Percentiles rank a stretch among this genome's conserved stretches.
Evolutionary conservation across 495 filamentous ascomycete genomes (phyloP).

Genomic region (Penicillium herquei): DNA sequence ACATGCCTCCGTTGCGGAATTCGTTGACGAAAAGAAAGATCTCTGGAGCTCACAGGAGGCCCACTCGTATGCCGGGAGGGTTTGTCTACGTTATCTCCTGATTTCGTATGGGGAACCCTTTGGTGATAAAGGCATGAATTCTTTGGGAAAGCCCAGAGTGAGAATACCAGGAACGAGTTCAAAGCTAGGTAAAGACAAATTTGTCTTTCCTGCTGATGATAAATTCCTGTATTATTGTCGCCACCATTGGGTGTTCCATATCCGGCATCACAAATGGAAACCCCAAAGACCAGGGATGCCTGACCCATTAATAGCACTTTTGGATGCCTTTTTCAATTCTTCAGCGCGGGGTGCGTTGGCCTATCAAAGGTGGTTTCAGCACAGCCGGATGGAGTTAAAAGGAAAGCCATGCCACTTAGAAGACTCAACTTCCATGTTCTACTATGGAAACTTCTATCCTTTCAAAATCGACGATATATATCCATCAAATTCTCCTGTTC

Average conservation of each 20-base stretch:
- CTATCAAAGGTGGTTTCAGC: not conserved
- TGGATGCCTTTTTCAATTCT: not conserved
- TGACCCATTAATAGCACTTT: not conserved
- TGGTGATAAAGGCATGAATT: not conserved
- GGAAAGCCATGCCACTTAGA: not conserved
- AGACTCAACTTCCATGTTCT: not conserved
- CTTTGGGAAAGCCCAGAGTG: not conserved
- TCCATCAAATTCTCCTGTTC: not conserved
- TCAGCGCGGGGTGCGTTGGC: not conserved
- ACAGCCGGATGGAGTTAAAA: not conserved
- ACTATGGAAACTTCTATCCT: too few species aligned
- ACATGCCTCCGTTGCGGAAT: not conserved
- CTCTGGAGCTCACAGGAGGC: not conserved
- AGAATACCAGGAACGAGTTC: not conserved
- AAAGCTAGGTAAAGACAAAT: not conserved
- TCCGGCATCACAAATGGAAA: not conserved
- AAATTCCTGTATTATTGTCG: not conserved
- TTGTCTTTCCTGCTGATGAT: not conserved
- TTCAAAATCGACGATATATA: too few species aligned
- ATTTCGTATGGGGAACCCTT: not conserved
- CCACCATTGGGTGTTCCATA: not conserved
- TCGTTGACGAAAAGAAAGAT: not conserved
- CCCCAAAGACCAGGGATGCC: not conserved
- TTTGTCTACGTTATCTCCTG: not conserved
- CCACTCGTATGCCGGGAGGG: not conserved